These are phyloP conservation scores for Trypanosoma melophagium DNA, from an alignment of 208 protist genomes.

Conservation along the genomic window DNA sequence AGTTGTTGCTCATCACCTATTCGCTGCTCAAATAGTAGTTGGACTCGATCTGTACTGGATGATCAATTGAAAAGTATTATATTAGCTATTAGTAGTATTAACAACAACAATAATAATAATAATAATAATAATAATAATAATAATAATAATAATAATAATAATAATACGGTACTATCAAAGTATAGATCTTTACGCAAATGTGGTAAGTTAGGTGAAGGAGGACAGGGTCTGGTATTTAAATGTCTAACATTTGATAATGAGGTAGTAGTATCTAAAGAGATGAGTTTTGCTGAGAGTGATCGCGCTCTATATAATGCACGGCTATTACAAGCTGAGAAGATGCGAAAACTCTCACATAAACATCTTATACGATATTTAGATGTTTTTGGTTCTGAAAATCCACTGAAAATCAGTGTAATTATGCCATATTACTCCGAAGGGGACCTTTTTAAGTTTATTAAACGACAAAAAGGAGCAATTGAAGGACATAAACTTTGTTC, in stretches of 20 bases:
- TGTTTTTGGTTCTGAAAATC: constrained; percentile 51
- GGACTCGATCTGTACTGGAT: constrained; percentile 17
- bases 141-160: no score
- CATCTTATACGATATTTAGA: constrained; percentile 86
- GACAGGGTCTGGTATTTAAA: constrained; percentile 81
- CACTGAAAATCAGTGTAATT: constrained; percentile 63
- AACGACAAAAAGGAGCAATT: constrained; percentile 48
- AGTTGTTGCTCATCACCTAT: constrained; percentile 59
- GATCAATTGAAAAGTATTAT: constrained; percentile 11
- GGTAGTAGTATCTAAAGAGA: constrained; percentile 81
- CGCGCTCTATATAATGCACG: constrained; percentile 41
- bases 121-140: background rate
- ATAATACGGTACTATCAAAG: constrained; percentile 21
- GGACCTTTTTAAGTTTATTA: constrained; percentile 68
- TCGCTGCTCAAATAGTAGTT: constrained; percentile 25
- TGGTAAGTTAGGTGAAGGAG: constrained; percentile 68
- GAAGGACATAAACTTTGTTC: constrained; percentile 70
- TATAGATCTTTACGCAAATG: constrained; percentile 45
- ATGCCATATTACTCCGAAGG: constrained; percentile 87
- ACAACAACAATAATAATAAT: background rate
- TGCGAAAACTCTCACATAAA: constrained; percentile 67
- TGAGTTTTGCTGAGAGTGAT: constrained; percentile 52
- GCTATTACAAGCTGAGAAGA: constrained; percentile 60
- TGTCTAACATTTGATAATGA: constrained; percentile 66
- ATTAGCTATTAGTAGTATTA: background rate